Base-by-base conservation (phyloP, 345 rosid species). In the Cardamine chenopodiifolia region DNA sequence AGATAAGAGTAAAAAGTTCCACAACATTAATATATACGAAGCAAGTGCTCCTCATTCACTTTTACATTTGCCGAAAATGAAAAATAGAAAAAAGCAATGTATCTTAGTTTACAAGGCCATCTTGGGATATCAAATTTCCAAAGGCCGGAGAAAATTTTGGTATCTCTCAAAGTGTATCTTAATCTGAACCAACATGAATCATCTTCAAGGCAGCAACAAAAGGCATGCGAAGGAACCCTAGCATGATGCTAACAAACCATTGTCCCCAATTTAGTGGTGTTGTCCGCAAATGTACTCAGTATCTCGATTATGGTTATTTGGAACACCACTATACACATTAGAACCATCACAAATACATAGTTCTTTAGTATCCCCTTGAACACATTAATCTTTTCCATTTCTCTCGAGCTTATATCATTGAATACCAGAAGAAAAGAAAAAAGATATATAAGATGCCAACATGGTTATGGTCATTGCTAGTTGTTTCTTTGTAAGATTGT, bases 161-260 rank as follows among this genome's bases (percentile, higher is more conserved):
- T 35, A 39, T 28, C 50, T n/a, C 25, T 2, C 58, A 47, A 54
- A 22, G 66, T 15, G 37, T 28, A 8, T 48, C 76, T 79, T 79
- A 87, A 74, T 53, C 72, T n/a, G 86, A 79, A 19, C 86, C 87
- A 29, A 88, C 88, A 0, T 89, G 92, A 1, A 93, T 84, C 91
- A 89, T 81, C 80, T 93, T 93, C 70, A 91, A 56, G 67, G 82
- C 88, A 50, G 97, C 97, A 20, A 96, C 88, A 31, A 93, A 78
- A 29, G 97, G 98, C 98, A 93, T 91, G 55, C 97, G 96, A 13
- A 93, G 90, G 84, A 93, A 89, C 39, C 98, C 98, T 6, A 93
- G 83, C 49, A 84, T 59, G 28, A 93, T 44, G 50, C 89, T 86
- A 35, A 85, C 84, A 29, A 91, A 78, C 98, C 98, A 93, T 70